Conservation (phyloP, 305 asterid genomes). For the Vinca major region DNA sequence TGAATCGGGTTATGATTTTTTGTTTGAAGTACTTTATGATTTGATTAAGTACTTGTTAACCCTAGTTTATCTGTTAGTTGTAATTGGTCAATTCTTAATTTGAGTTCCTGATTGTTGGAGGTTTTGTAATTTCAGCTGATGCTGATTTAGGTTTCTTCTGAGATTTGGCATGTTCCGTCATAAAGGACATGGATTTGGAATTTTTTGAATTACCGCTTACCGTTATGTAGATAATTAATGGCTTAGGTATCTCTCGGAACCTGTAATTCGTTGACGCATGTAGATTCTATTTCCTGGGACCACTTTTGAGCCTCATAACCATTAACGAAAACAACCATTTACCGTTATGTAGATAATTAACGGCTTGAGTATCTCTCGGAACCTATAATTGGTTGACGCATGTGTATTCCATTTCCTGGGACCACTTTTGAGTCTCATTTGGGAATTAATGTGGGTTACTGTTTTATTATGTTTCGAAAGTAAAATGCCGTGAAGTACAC, state of each 20-base stretch:
- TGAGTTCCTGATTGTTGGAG: not conserved
- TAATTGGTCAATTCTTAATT: not conserved
- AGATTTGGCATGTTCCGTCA: not conserved
- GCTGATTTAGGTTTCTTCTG: not conserved
- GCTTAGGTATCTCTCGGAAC: not conserved
- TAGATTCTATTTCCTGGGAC: not conserved
- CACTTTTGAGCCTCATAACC: not conserved
- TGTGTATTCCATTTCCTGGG: not conserved
- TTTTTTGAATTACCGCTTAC: not conserved
- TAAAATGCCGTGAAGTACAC: not conserved
- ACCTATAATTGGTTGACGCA: not conserved
- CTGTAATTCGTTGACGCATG: not conserved
- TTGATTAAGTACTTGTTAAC: not conserved
- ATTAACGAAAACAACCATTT: too few species aligned
- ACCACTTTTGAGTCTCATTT: not conserved
- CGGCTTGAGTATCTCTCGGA: not conserved
- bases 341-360: not conserved
- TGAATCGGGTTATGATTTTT: not conserved
- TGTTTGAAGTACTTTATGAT: not conserved
- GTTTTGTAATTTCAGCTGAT: not conserved
- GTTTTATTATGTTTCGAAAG: not conserved
- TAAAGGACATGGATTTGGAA: not conserved
- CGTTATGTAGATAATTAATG: not conserved
- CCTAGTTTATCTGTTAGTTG: not conserved
- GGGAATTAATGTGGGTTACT: not conserved